These are phyloP conservation scores for Metschnikowia shivogae DNA, from an alignment of 805 yeast genomes.

Conservation along the genomic window DNA sequence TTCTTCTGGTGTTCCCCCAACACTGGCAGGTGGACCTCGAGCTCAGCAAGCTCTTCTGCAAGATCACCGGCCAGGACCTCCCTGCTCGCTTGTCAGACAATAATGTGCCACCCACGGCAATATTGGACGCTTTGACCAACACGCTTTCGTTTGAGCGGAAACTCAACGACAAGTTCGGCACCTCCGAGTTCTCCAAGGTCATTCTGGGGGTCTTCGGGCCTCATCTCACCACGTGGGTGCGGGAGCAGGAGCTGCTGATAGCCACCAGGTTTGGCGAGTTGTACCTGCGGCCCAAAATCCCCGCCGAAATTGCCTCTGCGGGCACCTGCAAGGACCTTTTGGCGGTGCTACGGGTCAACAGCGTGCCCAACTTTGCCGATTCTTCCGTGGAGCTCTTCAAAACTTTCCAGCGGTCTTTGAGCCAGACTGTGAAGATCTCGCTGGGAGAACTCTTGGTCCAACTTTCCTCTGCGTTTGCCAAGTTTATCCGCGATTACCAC, in stretches of 20 bases:
- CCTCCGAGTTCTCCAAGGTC: conserved; percentile 42
- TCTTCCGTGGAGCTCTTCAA: conserved; percentile 87
- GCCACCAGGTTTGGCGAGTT: conserved; percentile 62
- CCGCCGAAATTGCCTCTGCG: conserved; percentile 26
- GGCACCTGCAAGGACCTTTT: conserved; percentile 14
- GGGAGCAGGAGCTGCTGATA: conserved; percentile 69
- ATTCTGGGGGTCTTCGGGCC: conserved; percentile 76
- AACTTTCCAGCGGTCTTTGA: conserved; percentile 64
- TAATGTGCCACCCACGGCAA: conserved; percentile 55
- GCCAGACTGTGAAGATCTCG: conserved; percentile 23
- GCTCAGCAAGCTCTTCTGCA: conserved; percentile 61
- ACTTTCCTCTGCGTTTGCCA: conserved; percentile 57
- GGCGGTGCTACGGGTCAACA: conserved; percentile 40
- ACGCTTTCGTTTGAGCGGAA: conserved; percentile 82
- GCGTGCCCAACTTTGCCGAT: conserved; percentile 65
- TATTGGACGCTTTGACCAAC: conserved; percentile 66
- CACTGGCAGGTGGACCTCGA: conserved; percentile 68
- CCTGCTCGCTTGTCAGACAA: conserved; percentile 42
- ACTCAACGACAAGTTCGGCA: conserved; percentile 59
- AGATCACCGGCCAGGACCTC: conserved; percentile 65
- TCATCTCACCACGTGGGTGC: conserved; percentile 78
- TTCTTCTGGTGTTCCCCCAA: conserved; percentile 55
- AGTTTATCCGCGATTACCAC: conserved; percentile 52
- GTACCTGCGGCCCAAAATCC: conserved; percentile 52
- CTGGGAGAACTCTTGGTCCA: conserved; percentile 15